Evolutionary conservation across 192 early-diverging fungal genomes (phyloP).

Genomic region (Helicostylum pulchrum): DNA sequence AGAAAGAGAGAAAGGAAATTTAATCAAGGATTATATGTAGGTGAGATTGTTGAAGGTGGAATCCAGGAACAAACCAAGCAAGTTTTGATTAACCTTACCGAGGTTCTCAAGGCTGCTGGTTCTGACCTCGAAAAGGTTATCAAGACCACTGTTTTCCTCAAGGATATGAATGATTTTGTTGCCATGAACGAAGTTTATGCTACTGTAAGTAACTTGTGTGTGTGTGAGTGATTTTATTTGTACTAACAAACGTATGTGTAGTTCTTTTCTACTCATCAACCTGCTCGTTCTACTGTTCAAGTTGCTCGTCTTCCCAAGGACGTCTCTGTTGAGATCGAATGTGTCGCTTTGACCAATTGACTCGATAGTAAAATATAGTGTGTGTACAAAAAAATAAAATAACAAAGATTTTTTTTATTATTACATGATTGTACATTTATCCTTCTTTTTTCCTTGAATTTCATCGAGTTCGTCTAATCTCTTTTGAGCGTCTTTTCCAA

Average conservation of each 20-base stretch:
- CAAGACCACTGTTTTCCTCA: constrained; percentile 96
- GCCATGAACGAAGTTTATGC: constrained; percentile 89
- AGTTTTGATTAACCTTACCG: constrained; percentile 78
- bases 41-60: constrained; percentile 29
- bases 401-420: neutral
- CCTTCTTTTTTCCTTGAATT: constrained; percentile 9
- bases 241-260: constrained; percentile 6
- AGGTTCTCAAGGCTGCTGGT: constrained; percentile 78
- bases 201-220: constrained; percentile 40
- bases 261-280: constrained; percentile 60
- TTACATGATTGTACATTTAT: constrained; percentile 33
- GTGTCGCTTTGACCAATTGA: constrained; percentile 69
- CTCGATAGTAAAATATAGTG: neutral
- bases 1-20: neutral
- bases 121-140: constrained; percentile 81
- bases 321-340: constrained; percentile 92
- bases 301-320: constrained; percentile 90
- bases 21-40: neutral
- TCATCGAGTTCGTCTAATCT: constrained; percentile 17
- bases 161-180: constrained; percentile 88
- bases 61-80: constrained; percentile 46
- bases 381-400: no score
- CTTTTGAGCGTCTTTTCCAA: constrained; percentile 32
- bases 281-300: constrained; percentile 79
- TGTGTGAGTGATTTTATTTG: neutral